A percentile compares a stretch with the other conserved stretches of the same genome.
Evolutionary conservation across 78 protist species (phyloP).

Genomic region (Dictyostelium capitatum): DNA sequence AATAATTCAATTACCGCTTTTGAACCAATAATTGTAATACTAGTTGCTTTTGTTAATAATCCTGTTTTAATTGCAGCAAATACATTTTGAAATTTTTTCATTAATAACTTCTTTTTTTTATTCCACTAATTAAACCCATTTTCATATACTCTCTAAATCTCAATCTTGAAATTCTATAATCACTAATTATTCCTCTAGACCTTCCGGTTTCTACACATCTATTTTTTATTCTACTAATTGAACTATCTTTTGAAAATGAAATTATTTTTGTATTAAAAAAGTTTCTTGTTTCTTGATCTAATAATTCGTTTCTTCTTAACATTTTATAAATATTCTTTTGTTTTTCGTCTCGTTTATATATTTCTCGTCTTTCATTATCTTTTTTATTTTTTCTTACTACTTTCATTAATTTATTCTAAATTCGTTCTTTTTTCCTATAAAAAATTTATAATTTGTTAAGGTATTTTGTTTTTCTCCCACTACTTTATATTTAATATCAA

Average conservation of each 20-base stretch:
- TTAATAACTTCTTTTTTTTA: conserved; percentile 22
- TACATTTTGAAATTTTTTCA: background rate
- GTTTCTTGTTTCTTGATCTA: conserved; percentile 2
- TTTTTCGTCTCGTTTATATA: background rate
- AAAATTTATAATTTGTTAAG: background rate
- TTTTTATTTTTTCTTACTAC: conserved; percentile 18
- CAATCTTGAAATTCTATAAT: conserved; percentile 14
- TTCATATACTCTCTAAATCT: conserved; percentile 6
- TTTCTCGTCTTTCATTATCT: conserved; percentile 6
- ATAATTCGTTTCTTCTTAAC: conserved; percentile 19
- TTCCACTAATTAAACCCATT: conserved; percentile 3
- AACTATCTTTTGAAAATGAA: background rate
- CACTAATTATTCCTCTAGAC: conserved; percentile 17
- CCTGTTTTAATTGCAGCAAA: conserved; percentile 14
- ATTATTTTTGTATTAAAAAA: background rate
- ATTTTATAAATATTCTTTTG: conserved; percentile 10
- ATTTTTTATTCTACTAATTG: conserved; percentile 25
- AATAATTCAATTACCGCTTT: background rate
- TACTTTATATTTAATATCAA: background rate
- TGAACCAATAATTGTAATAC: background rate
- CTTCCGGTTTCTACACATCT: conserved; percentile 27
- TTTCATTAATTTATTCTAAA: conserved; percentile 14
- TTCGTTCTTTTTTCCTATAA: background rate
- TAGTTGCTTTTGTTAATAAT: background rate
- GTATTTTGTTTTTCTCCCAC: background rate